Percentiles rank a stretch among this genome's conserved stretches.
Evolutionary conservation across 1,284 basidiomycete genomes (phyloP).

Genomic region (Meripilus lineatus): DNA sequence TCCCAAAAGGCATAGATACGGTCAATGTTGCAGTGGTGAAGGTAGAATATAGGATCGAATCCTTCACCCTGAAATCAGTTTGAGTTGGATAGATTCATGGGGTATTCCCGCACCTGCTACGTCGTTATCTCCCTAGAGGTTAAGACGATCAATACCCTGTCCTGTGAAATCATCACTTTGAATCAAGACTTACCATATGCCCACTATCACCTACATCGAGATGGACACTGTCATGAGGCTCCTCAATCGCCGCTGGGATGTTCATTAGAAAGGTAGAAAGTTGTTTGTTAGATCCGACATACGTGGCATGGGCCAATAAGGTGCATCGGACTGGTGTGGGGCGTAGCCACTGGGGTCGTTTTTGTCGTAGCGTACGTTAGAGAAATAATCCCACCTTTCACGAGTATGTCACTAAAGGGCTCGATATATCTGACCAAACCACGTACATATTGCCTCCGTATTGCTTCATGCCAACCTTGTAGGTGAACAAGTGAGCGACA

Average conservation of each 20-base stretch:
- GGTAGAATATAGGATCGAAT: slow-evolving; percentile 11
- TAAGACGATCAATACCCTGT: no score
- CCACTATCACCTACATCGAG: slow-evolving; percentile 7
- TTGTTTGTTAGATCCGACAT: neutral
- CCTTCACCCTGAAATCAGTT: neutral
- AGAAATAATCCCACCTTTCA: slow-evolving; percentile 11
- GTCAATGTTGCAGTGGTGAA: slow-evolving; percentile 16
- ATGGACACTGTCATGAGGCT: slow-evolving; percentile 8
- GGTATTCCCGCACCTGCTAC: slow-evolving; percentile 2
- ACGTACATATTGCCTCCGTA: no score
- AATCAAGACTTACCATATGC: slow-evolving; percentile 7
- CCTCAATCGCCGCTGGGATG: no score
- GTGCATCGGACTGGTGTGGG: neutral
- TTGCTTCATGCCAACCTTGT: no score
- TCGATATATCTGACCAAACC: no score
- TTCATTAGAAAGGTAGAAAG: slow-evolving; percentile 2
- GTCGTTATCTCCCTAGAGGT: slow-evolving; percentile 4
- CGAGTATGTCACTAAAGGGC: no score
- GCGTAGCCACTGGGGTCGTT: neutral
- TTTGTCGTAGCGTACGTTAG: slow-evolving; percentile 3
- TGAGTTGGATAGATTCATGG: neutral
- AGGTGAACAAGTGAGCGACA: no score
- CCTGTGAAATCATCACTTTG: neutral
- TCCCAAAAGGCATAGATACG: slow-evolving; percentile 15
- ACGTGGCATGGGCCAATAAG: neutral